These are phyloP conservation scores for Talaromyces ruber DNA, from an alignment of 495 filamentous ascomycete species.

Conservation along the genomic window DNA sequence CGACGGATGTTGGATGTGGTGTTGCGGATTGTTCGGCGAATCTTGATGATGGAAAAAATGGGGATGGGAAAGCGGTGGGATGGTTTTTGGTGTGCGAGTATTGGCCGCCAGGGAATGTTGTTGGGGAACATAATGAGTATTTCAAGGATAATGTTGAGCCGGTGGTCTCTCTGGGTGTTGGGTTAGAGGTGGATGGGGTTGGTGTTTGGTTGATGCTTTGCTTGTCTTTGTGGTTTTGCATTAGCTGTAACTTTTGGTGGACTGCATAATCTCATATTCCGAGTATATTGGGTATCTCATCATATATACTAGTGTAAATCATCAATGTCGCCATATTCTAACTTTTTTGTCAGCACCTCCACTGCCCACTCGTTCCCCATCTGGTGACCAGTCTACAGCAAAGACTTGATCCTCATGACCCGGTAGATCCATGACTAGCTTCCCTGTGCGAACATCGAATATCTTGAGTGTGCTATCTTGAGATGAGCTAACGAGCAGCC, in stretches of 20 bases:
- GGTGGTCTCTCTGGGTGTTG: not conserved
- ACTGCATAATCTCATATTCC: not conserved
- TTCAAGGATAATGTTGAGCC: constrained; percentile 28
- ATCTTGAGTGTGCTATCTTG: constrained; percentile 95
- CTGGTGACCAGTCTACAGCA: constrained; percentile 85
- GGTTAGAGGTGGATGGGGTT: not conserved
- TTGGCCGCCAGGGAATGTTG: constrained; percentile 62
- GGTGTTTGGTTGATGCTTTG: not conserved
- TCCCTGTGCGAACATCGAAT: constrained; percentile 82
- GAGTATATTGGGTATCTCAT: constrained; percentile 3
- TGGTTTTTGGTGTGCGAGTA: constrained; percentile 84
- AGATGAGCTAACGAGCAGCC: constrained; percentile 72
- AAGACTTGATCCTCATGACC: constrained; percentile 95
- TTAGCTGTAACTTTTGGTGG: not conserved
- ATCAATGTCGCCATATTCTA: constrained; percentile 70
- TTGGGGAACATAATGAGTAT: constrained; percentile 42
- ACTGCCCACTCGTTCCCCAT: constrained; percentile 76
- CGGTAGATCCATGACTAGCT: constrained; percentile 76
- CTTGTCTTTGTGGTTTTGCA: not conserved
- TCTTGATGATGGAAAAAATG: not conserved
- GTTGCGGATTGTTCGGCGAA: constrained; percentile 45
- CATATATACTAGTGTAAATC: not conserved
- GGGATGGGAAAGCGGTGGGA: constrained; percentile 32
- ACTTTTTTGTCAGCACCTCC: constrained; percentile 92
- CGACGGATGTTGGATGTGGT: constrained; percentile 62